Percentiles rank a stretch among this genome's conserved stretches.
These are phyloP conservation scores for Termitomyces sp. DNA, from an alignment of 768 basidiomycete species.

Conservation along the genomic window DNA sequence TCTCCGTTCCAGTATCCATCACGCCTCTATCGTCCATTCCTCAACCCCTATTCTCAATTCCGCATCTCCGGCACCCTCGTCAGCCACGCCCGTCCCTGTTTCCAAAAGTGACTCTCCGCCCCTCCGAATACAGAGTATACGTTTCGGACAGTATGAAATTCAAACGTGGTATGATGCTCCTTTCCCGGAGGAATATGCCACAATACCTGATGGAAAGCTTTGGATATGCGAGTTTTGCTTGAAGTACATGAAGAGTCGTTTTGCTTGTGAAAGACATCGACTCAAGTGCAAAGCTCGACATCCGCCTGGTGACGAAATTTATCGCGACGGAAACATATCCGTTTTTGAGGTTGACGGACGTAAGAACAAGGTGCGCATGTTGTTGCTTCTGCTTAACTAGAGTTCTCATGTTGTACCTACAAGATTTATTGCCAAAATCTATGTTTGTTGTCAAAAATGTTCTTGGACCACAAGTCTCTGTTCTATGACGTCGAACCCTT, in stretches of 20 bases:
- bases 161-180: conserved; percentile 99
- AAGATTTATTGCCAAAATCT: conserved; percentile 99
- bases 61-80: conserved; percentile 27
- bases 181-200: conserved; percentile 95
- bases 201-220: conserved; percentile 83
- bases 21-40: conserved; percentile 26
- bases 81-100: conserved; percentile 27
- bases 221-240: conserved; percentile 99
- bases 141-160: conserved; percentile 89
- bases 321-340: conserved; percentile 81
- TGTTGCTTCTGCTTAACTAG: not conserved
- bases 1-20: conserved; percentile 51
- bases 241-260: conserved; percentile 95
- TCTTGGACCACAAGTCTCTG: conserved; percentile 96
- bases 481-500: conserved; percentile 99
- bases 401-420: conserved; percentile 7
- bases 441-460: conserved; percentile 97
- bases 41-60: conserved; percentile 37
- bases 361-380: conserved; percentile 75
- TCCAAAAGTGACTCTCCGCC: conserved; percentile 26
- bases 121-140: conserved; percentile 79
- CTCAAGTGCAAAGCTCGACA: conserved; percentile 92
- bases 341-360: conserved; percentile 98
- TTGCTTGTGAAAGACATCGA: conserved; percentile 83
- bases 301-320: conserved; percentile 98